A percentile compares a stretch with the other conserved stretches of the same genome.
phyloP scores from a whole-genome alignment of 75 land plant species.

The Cupressus sempervirens region DNA sequence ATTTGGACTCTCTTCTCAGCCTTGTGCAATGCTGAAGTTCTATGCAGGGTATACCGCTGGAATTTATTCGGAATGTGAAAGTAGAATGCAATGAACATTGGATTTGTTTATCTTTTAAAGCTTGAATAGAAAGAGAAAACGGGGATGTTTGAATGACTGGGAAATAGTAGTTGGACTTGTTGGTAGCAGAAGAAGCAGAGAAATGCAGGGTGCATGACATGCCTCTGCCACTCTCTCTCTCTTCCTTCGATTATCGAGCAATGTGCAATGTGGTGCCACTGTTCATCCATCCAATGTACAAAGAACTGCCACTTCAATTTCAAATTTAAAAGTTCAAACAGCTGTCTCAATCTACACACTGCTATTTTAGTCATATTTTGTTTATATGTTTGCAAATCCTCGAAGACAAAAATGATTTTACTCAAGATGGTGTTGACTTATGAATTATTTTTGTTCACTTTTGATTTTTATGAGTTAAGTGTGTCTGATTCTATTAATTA shows the following conservation, averaged over 20 bases:
- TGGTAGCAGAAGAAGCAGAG: not conserved
- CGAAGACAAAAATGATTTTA: not conserved
- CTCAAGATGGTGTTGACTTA: too few species aligned
- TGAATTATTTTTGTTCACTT: too few species aligned
- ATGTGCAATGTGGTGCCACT: not conserved
- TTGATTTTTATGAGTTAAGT: too few species aligned
- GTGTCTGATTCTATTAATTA: too few species aligned
- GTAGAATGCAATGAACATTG: not conserved
- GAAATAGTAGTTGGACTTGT: not conserved
- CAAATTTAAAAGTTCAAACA: not conserved
- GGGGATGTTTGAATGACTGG: not conserved
- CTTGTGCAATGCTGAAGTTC: not conserved
- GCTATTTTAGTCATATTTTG: too few species aligned
- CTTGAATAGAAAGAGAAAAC: not conserved
- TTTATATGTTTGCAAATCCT: not conserved
- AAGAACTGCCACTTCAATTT: not conserved
- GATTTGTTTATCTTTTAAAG: not conserved
- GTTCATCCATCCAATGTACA: not conserved
- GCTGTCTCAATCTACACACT: not conserved
- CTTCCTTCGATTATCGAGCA: not conserved
- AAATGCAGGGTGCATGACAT: not conserved
- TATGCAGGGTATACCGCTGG: not conserved
- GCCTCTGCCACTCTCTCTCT: not conserved
- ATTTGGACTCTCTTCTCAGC: not conserved
- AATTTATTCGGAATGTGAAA: not conserved